Evolutionary conservation across 176 grass and related monocot species (phyloP), one percentile per base, ranked within the genome.

Genomic region (Leersia perrieri): DNA sequence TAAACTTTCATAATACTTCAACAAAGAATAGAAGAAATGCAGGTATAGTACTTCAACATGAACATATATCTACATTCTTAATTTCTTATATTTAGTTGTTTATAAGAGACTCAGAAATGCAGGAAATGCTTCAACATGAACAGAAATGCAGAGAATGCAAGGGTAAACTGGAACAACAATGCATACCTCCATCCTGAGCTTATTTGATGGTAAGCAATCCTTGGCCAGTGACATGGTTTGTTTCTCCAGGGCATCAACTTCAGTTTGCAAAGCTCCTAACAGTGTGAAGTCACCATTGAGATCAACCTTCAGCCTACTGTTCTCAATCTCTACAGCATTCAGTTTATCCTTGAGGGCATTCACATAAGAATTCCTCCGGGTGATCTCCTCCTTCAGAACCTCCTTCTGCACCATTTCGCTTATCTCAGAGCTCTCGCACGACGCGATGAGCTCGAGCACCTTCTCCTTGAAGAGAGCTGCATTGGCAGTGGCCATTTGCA

Each of bases 381-480:
- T 93, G 44, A 95, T 88, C 79, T 99, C 92, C 77, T 95, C 93
- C 64, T 90, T 91, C 79, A 99, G 58, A 14, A 93, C 90, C 80
- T 95, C 87, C 76, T 79, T 95, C 31, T 95, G 90, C 5, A 93
- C 84, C 91, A 93, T 90, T 7, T 86, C 87, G 74, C 89, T 91
- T 70, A 93, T 99, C 76, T 99, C 92, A 66, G 90, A 90, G 67
- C 88, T 93, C 72, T 99, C 92, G 0, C 96, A 99, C 62, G 84
- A 68, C 31, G 82, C 57, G 3, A 89, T 91, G 71, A 95, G 86
- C 64, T 99, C 93, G 68, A 90, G 60, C 29, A 99, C 84, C 61
- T 99, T 95, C 72, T 93, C 90, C 85, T 91, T 91, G 80, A 95
- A 95, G 36, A 93, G 80, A 84, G 88, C 70, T 3, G 89, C 93